Evolutionary conservation across 352 stramenopile genomes (phyloP), one percentile per base, ranked within the genome.

Genomic region (Saprolegnia parasitica): DNA sequence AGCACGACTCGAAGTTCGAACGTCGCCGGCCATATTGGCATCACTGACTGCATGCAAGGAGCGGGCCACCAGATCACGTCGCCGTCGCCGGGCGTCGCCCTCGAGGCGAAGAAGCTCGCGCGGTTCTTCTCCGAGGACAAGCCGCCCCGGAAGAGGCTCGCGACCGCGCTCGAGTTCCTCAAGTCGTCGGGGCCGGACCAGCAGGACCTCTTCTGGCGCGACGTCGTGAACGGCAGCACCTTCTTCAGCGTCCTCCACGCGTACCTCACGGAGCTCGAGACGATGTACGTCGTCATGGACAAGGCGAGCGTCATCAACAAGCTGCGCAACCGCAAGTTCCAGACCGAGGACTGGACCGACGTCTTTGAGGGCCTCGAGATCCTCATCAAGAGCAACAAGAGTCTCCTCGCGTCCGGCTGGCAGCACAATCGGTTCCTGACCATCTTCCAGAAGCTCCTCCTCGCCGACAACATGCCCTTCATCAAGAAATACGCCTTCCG

Each of bases 401-500:
- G 72, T 29, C 70, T 85, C 23, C 78, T 96, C 52, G 76, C 85
- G 52, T 86, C 91, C 3, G 87, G 86, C 0, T 96, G 87, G 87
- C 88, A 93, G 71, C 86, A 83, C 65, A 86, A 88, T 49, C 81
- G 84, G 0, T 86, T 96, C 56, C 84, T 87, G 1, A 77, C 89
- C 72, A 79, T 96, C 15, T 94, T 96, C 67, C 76, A 82, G 29
- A 96, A 96, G 74, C 70, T 96, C 40, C 77, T 94, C 24, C 88
- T 90, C 71, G 76, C 83, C 65, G 87, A 94, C 68, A 94, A 96
- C 78, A 84, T 94, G 65, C 77, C 84, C 6, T 84, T 93, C 42
- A 94, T 96, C 73, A 96, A 94, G 71, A 94, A 96, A 65, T 95
- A 95, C 71, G 87, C 87, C 5, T 95, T 95, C 71, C 78, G 87